Evolutionary conservation across 2,329 filamentous ascomycete species (phyloP).

Genomic region (Penicillium digitatum): DNA sequence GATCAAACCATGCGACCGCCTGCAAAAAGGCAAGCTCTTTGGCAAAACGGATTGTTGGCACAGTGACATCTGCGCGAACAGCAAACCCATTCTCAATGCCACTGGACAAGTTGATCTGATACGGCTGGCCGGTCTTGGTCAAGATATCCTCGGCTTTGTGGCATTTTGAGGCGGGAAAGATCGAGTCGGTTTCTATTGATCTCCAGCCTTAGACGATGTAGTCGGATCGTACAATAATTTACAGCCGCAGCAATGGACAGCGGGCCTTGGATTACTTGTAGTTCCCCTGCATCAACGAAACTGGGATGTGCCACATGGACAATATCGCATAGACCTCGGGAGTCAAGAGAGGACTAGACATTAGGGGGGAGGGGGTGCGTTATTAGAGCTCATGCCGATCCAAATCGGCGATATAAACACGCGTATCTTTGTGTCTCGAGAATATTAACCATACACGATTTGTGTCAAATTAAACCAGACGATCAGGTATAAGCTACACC

Average conservation of each 20-base stretch:
- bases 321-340: slow-evolving; percentile 51
- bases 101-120: slow-evolving; percentile 69
- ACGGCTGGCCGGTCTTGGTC: slow-evolving; percentile 52
- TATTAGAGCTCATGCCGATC: no score
- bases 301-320: slow-evolving; percentile 70
- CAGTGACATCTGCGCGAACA: slow-evolving; percentile 58
- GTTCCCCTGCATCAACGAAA: slow-evolving; percentile 63
- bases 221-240: background rate
- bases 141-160: slow-evolving; percentile 60
- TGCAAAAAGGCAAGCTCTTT: slow-evolving; percentile 75
- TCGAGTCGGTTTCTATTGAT: slow-evolving; percentile 52
- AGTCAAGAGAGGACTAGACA: no score
- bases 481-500: slow-evolving; percentile 48
- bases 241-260: slow-evolving; percentile 57
- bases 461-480: slow-evolving; percentile 5
- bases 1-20: slow-evolving; percentile 63
- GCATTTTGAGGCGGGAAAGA: slow-evolving; percentile 59
- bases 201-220: background rate
- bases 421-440: background rate
- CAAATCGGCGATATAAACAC: background rate
- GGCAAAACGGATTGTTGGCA: slow-evolving; percentile 57
- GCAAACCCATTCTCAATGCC: slow-evolving; percentile 69
- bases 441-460: background rate
- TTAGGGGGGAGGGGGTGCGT: no score
- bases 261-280: slow-evolving; percentile 59